Base-by-base conservation (phyloP, 805 yeast genomes). In the Soucietia sequanensis region DNA sequence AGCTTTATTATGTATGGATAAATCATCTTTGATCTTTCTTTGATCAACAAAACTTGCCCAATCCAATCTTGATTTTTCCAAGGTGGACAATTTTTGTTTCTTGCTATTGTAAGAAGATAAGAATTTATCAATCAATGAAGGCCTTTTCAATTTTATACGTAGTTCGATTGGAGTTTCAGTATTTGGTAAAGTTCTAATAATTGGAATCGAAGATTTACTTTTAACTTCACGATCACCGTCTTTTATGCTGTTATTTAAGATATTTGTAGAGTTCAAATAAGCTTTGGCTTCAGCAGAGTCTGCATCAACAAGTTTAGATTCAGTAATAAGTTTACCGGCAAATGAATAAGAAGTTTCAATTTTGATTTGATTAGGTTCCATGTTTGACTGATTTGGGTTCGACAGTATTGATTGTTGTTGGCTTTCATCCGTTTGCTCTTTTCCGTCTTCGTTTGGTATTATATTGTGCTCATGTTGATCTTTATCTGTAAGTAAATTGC, bases 1-100 rank as follows among this genome's bases (percentile, higher is more conserved):
- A 34, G 81, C 93, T 66, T 85, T 90, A 56, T 89, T 90, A 53
- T 82, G 84, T 37, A 76, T 72, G 31, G 72, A 74, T 52, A 93
- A 74, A 43, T 93, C 99, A 45, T 87, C 96, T 34, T 76, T 72
- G 30, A 93, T 81, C 37, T 89, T 89, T 44, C 81, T 80, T 44
- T 84, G 75, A 60, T 91, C 97, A 20, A 93, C 96, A 62, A 85
- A 89, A 30, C 85, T 78, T 1, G 95, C 95, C 95, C 98, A 93
- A 60, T 93, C 99, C 33, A 93, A 69, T 43, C 95, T 70, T 1
- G 95, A 85, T 60, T 93, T 93, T 56, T 93, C 98, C 44, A 93
- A 66, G 0, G 99, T 93, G 16, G 95, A 85, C 42, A 93, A 69
- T 55, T 88, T 91, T 47, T 46, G 60, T 21, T 86, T 79, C 46